Conservation (phyloP, 202 grass and related monocot genomes). For the Zoysia matrella region DNA sequence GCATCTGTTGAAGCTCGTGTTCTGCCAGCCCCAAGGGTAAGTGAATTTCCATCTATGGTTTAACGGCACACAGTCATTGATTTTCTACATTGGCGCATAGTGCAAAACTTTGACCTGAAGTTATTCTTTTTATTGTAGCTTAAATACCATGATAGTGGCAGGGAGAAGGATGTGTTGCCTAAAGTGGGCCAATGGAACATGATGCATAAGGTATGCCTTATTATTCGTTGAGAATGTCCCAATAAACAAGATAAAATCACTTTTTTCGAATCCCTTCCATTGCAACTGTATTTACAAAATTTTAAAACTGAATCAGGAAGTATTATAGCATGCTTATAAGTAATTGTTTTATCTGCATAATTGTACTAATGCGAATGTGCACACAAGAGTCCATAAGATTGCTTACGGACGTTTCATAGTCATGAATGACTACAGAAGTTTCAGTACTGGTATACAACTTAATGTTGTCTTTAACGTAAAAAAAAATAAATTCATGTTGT, state of each 20-base stretch:
- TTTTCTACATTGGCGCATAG: too few relatives aligned
- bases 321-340: conserved; percentile 10
- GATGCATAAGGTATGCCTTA: conserved; percentile 89
- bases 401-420: not conserved
- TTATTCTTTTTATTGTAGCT: too few relatives aligned
- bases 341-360: not conserved
- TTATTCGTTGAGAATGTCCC: not conserved
- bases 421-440: not conserved
- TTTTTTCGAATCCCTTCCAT: conserved; percentile 20
- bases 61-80: too few relatives aligned
- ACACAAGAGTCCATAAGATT: not conserved
- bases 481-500: not conserved
- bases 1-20: too few relatives aligned
- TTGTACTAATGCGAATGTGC: not conserved
- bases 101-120: too few relatives aligned
- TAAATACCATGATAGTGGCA: conserved; percentile 74
- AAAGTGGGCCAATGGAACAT: conserved; percentile 98
- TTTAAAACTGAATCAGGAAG: not conserved
- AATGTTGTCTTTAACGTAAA: not conserved
- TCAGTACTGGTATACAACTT: not conserved
- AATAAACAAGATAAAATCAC: conserved; percentile 4
- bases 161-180: conserved; percentile 90
- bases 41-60: too few relatives aligned
- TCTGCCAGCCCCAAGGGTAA: too few relatives aligned
- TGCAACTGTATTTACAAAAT: not conserved